Percentiles rank a stretch among this genome's conserved stretches.
phyloP scores from a whole-genome alignment of 2,329 filamentous ascomycete genomes.

The Hortaea sp. region DNA sequence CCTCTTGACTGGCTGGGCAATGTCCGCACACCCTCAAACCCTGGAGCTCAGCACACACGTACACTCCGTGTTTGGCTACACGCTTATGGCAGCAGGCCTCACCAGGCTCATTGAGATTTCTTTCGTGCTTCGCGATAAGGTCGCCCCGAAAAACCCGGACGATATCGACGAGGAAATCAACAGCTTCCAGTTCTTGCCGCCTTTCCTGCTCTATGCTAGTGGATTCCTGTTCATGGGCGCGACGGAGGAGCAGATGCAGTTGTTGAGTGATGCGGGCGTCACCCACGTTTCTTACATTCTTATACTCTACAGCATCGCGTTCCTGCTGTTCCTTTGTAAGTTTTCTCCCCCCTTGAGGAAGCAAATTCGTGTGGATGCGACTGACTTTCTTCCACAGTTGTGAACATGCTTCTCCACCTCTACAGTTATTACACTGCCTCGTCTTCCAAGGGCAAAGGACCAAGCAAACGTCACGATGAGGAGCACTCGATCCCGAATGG shows the following conservation, averaged over 20 bases:
- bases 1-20: constrained; percentile 85
- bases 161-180: constrained; percentile 27
- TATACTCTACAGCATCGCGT: constrained; percentile 82
- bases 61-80: constrained; percentile 86
- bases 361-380: neutral
- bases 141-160: constrained; percentile 24
- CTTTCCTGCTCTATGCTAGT: constrained; percentile 66
- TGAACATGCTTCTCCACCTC: constrained; percentile 73
- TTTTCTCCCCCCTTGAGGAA: constrained; percentile 6
- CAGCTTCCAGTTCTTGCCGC: constrained; percentile 41
- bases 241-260: constrained; percentile 87
- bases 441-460: constrained; percentile 13
- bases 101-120: constrained; percentile 83
- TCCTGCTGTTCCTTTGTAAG: constrained; percentile 77
- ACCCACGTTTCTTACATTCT: constrained; percentile 88
- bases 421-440: constrained; percentile 59
- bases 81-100: constrained; percentile 79
- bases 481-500: constrained; percentile 29
- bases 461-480: constrained; percentile 22
- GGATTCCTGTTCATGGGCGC: constrained; percentile 97
- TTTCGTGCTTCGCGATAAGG: constrained; percentile 70
- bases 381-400: constrained; percentile 38
- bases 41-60: constrained; percentile 77
- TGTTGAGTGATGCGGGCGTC: constrained; percentile 63
- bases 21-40: constrained; percentile 83